phyloP scores from a whole-genome alignment of 441 rosid species.

The Gossypium davidsonii region DNA sequence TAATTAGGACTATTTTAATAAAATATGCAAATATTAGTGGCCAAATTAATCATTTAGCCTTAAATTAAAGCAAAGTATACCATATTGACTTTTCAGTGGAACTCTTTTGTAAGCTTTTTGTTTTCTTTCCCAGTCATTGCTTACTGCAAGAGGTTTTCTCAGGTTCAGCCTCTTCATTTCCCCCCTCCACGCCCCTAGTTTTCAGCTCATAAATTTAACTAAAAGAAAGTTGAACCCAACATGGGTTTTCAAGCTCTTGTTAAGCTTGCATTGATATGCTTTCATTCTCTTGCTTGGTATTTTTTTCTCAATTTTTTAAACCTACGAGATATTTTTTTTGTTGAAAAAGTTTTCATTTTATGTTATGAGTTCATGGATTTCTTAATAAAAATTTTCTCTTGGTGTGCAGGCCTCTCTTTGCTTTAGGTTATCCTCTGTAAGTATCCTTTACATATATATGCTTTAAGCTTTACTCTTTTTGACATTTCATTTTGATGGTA shows the following conservation, averaged over 20 bases:
- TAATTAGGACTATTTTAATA: no score
- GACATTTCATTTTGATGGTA: not conserved
- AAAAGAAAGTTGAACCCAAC: not conserved
- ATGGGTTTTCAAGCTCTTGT: conserved; percentile 17
- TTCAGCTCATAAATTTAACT: not conserved
- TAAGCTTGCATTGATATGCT: conserved; percentile 14
- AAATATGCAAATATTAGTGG: no score
- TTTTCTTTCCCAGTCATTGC: not conserved
- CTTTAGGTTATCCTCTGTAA: conserved; percentile 32
- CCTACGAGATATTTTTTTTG: not conserved
- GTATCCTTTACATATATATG: not conserved
- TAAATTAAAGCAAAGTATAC: not conserved
- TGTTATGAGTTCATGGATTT: not conserved
- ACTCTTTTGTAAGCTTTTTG: not conserved
- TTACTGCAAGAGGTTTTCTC: not conserved
- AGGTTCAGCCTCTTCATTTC: not conserved
- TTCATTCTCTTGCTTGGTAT: conserved; percentile 24
- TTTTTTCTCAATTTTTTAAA: not conserved
- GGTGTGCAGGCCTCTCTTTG: conserved; percentile 26
- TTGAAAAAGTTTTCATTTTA: not conserved
- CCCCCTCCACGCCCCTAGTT: not conserved
- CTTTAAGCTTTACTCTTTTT: not conserved
- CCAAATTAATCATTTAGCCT: no score
- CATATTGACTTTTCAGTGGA: not conserved
- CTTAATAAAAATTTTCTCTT: not conserved